Evolutionary conservation across 352 stramenopile genomes (phyloP), one percentile per base, ranked within the genome.

Genomic region (Phytophthora constricta): DNA sequence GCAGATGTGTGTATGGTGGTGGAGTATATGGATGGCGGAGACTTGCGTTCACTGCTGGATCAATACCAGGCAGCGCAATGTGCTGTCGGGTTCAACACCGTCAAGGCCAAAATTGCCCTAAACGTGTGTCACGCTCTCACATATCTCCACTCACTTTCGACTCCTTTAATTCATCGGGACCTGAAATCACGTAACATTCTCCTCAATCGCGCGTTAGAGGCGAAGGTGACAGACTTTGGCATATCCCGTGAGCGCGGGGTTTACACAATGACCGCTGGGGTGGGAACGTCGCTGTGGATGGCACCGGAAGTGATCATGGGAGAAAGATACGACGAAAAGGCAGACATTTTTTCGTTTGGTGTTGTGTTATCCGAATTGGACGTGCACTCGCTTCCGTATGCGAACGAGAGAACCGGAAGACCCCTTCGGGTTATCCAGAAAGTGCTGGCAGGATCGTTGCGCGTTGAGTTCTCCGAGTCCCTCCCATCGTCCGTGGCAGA

Each of bases 151-250:
- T 72, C 64, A 0, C 50, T 72, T 7, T 5, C 22, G 0, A 57
- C 58, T 8, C 26, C 22, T 28, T 33, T 73, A 19, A 23, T 76
- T 26, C 81, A 90, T 55, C 78, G 80, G 20, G 80, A 90, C 59
- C 63, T 90, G 48, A 90, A 90, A 50, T 86, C 74, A 10, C 70
- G 73, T 23, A 88, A 90, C 58, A 75, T 88, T 25, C 65, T 87
- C 27, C 55, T 90, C 16, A 71, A 60, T 11, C 13, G 19, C 13
- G 61, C 27, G 9, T 50, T 80, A 14, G 50, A 82, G 13, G 76
- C 73, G 2, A 87, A 87, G 25, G 26, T 87, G 48, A 82, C 74
- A 10, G 79, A 86, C 58, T 87, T 86, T 70, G 76, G 76, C 2
- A 55, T 62, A 3, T 78, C 73, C 1, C 27, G 66, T 3, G 47